Evolutionary conservation across 1,284 basidiomycete species (phyloP).

Genomic region (Moesziomyces globuligerus): DNA sequence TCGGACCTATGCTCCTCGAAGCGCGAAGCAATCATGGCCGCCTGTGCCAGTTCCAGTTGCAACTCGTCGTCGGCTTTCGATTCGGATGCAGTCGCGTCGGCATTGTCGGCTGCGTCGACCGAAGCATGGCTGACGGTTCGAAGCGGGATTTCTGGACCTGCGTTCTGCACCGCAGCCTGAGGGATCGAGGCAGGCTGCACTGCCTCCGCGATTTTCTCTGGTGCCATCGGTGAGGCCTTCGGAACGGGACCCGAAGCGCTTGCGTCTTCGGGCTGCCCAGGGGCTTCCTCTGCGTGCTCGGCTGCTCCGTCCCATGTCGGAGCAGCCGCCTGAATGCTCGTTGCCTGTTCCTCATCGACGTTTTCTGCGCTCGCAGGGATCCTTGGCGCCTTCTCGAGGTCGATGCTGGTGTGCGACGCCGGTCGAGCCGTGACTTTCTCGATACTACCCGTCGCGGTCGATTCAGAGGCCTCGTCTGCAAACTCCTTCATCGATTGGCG

Average conservation of each 20-base stretch:
- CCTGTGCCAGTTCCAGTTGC: conserved; percentile 22
- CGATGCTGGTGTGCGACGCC: neutral
- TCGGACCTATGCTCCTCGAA: conserved; percentile 17
- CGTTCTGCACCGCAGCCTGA: neutral
- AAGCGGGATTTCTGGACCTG: neutral
- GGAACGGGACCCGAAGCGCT: neutral
- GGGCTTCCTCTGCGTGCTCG: neutral
- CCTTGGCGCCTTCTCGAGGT: neutral
- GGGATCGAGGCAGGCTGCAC: too few species aligned
- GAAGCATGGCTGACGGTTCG: conserved; percentile 1
- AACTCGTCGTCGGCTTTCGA: conserved; percentile 7
- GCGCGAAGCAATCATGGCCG: conserved; percentile 27
- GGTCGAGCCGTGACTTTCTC: neutral
- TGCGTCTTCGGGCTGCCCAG: neutral
- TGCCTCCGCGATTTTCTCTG: neutral
- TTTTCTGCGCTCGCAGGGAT: neutral
- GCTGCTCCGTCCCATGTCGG: neutral
- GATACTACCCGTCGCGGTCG: too few species aligned
- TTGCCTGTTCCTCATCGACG: neutral
- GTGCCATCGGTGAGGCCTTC: neutral
- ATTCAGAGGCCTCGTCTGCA: neutral
- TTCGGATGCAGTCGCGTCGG: neutral
- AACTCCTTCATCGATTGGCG: neutral
- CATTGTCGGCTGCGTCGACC: too few species aligned
- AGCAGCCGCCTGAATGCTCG: too few species aligned